Evolutionary conservation across 2,329 filamentous ascomycete species (phyloP).

Genomic region (Onygenales sp.): DNA sequence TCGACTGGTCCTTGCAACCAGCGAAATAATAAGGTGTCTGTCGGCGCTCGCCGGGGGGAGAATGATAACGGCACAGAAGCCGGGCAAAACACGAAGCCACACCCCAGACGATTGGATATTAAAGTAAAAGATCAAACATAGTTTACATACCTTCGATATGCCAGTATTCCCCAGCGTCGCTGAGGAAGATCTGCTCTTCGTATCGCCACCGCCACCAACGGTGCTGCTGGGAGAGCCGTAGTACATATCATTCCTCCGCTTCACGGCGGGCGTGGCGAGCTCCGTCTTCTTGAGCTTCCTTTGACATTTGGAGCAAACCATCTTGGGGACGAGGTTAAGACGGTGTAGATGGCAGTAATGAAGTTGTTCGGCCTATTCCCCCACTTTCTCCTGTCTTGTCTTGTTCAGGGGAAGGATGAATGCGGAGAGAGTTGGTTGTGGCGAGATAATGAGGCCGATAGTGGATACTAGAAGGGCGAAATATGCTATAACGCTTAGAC

Average conservation of each 20-base stretch:
- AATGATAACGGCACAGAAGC: no score
- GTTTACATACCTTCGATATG: conserved; percentile 45
- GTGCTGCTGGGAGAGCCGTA: conserved; percentile 46
- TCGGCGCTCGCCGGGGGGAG: no score
- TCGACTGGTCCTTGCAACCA: no score
- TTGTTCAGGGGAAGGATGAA: not conserved
- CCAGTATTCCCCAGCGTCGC: conserved; percentile 50
- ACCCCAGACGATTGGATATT: no score
- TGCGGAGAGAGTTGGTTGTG: no score
- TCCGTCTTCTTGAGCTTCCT: conserved; percentile 51
- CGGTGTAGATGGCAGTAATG: not conserved
- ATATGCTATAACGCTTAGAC: no score
- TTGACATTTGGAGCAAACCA: conserved; percentile 58
- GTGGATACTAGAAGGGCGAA: no score
- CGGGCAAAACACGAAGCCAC: no score
- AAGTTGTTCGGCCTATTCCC: not conserved
- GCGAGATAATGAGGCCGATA: no score
- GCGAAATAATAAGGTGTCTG: no score
- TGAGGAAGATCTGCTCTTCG: conserved; percentile 33
- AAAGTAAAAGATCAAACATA: not conserved
- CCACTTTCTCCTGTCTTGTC: not conserved
- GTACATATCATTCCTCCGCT: conserved; percentile 59
- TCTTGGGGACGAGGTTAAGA: conserved; percentile 20
- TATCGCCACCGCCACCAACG: conserved; percentile 25
- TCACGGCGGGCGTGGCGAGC: conserved; percentile 55